Base-by-base conservation (phyloP, 1,284 basidiomycete genomes). In the Dichomitus squalens region DNA sequence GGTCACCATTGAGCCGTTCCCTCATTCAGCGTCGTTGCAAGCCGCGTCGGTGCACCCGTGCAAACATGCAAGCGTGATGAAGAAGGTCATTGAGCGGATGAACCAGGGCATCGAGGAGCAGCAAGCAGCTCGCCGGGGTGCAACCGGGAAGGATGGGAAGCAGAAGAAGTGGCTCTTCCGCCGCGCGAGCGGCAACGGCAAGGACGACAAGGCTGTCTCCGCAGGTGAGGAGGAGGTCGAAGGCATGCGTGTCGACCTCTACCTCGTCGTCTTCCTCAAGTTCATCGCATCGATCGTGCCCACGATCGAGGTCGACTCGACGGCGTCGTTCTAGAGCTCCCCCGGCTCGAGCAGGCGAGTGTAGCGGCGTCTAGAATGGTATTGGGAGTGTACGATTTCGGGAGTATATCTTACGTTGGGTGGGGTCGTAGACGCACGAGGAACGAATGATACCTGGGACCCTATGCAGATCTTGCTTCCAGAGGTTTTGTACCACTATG, bases 1-100 rank as follows among this genome's bases (percentile, higher is more conserved):
- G 2, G 96, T 99, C 60, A 99, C 96, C 8, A 97, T 98, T 74
- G 96, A 99, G 72, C 87, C 92, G 0, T 99, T 99, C 84, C 95
- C 96, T 16, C 96, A 98, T 74, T 91, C 89, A 0, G 78, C 85
- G 4, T 86, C 89, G 27, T 81, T 95, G 55, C 90, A 96, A 73
- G 87, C 90, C 7, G 95, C 93, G 0, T 92, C 89, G 0, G 96
- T 99, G 9, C 96, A 99, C 72, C 96, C 96, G 1, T 99, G 96
- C 86, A 98, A 98, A 73, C 96, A 99, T 72, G 94, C 96, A 0
- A 94, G 88, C 71, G 97, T 99, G 53, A 99, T 99, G 97, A 98
- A 97, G 83, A 99, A 98, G 75, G 95, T 99, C 64, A 98, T 99
- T 69, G 96, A 98, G 73, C 84, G 96, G 54, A 98, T 99, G 95